A percentile compares a stretch with the other conserved stretches of the same genome.
Evolutionary conservation across 2,329 filamentous ascomycete genomes (phyloP).

Genomic region (Fusarium newnesense): DNA sequence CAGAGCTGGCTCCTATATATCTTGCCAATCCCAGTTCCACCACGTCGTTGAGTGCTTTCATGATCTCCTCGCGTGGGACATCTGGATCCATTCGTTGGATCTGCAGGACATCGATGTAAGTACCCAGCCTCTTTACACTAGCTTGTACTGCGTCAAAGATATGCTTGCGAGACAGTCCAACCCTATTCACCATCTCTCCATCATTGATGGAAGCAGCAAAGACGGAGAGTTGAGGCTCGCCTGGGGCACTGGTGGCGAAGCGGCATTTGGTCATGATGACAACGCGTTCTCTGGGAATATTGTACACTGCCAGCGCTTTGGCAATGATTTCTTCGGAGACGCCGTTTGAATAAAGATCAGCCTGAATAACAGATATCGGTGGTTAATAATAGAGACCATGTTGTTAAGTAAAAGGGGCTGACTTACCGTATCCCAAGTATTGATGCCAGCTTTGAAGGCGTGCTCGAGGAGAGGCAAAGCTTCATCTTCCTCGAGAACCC

Average conservation of each 20-base stretch:
- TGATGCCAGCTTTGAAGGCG: background rate
- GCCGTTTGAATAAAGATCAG: background rate
- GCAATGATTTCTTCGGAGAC: background rate
- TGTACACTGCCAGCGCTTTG: background rate
- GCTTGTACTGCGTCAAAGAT: background rate
- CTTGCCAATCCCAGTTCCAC: background rate
- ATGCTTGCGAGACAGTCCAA: background rate
- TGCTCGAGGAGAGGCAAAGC: background rate
- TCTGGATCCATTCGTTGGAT: background rate
- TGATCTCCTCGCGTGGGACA: background rate
- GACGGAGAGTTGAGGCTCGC: background rate
- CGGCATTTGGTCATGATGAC: background rate
- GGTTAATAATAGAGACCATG: rapidly evolving
- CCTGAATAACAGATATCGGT: rapidly evolving
- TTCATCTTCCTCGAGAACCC: background rate
- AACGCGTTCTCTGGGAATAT: background rate
- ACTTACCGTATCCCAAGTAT: background rate
- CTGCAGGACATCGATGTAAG: background rate
- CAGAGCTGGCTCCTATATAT: background rate
- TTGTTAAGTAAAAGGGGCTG: rapidly evolving
- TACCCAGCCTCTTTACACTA: background rate
- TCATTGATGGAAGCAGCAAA: background rate
- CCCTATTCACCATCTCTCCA: background rate
- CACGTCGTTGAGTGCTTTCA: background rate
- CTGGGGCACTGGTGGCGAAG: background rate